A percentile compares a stretch with the other conserved stretches of the same genome.
Evolutionary conservation across 2,329 filamentous ascomycete species (phyloP).

Genomic region (Camptophora hylomeconis): DNA sequence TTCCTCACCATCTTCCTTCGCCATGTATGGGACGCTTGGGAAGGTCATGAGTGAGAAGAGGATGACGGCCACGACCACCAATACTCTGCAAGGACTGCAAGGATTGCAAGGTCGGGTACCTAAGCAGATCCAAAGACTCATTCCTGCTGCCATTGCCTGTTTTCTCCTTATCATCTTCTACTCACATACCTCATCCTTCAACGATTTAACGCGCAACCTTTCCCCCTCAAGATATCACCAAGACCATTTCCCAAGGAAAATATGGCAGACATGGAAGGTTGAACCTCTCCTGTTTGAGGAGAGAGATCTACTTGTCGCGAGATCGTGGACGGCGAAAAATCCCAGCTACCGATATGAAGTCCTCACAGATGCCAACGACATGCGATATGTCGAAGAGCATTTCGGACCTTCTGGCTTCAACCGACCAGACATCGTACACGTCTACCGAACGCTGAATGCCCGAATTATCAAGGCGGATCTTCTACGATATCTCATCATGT

Average conservation of each 20-base stretch:
- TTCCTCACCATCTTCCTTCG: too few relatives aligned
- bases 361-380: conserved; percentile 54
- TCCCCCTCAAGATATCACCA: conserved; percentile 11
- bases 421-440: conserved; percentile 51
- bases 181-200: too few relatives aligned
- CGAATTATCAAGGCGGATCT: conserved; percentile 56
- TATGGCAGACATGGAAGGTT: conserved; percentile 68
- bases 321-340: conserved; percentile 55
- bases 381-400: conserved; percentile 54
- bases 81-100: too few relatives aligned
- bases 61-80: too few relatives aligned
- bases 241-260: conserved; percentile 49
- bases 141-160: conserved; percentile 35
- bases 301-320: conserved; percentile 46
- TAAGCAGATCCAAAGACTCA: conserved; percentile 35
- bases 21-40: too few relatives aligned
- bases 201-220: too few relatives aligned
- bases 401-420: conserved; percentile 54
- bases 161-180: conserved; percentile 35
- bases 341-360: conserved; percentile 56
- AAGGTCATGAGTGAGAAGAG: too few relatives aligned
- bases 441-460: conserved; percentile 46
- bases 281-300: conserved; percentile 54
- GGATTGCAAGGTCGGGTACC: too few relatives aligned
- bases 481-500: conserved; percentile 54